Evolutionary conservation across 2,329 filamentous ascomycete species (phyloP), one percentile per base, ranked within the genome.

Genomic region (Diaporthe nobilis): DNA sequence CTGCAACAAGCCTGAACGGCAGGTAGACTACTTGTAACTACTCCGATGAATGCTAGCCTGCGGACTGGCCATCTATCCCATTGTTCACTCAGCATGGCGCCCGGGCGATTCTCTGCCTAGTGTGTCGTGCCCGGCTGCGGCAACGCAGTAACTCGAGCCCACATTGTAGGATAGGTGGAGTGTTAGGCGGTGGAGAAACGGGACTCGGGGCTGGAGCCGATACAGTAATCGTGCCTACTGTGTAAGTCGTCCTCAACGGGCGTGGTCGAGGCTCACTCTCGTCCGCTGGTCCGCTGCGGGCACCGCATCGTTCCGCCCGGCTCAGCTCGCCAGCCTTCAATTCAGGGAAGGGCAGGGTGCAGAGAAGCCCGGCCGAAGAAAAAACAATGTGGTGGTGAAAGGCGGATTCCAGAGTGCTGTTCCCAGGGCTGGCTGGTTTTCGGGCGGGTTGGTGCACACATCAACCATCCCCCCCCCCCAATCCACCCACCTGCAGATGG

Each of bases 261-360:
- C 20, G 20, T 28, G 39, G 47, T 58, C 71, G 73, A 75, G 75
- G 75, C 61, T 77, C 75, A 77, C 75, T 73, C 68, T 75, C 73
- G 75, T 70, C 75, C 75, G 75, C 15, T 67, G 42, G 47, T 53
- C 44, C 47, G 47, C 25, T 65, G 39, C 57, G 37, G 57, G 42
- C 61, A 47, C 75, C 71, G 75, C 55, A 44, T 65, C 75, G 31
- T 60, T 67, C 71, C 53, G 55, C 58, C 47, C 70, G 37, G 22
- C 31, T 44, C 42, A 49, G 42, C 10, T 39, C 12, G 65, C 34
- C 47, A 53, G 47, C 65, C 47, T 39, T 39, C 65, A 53, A 68
- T 68, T 34, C 65, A 55, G 49, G 49, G 34, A 70, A 55, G 47
- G 65, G 49, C 65, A 70, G 65, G 65, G 65, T 53, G 65, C 47